These are phyloP conservation scores for Salinomyces thailandicus DNA, from an alignment of 2,329 filamentous ascomycete species.

Conservation along the genomic window DNA sequence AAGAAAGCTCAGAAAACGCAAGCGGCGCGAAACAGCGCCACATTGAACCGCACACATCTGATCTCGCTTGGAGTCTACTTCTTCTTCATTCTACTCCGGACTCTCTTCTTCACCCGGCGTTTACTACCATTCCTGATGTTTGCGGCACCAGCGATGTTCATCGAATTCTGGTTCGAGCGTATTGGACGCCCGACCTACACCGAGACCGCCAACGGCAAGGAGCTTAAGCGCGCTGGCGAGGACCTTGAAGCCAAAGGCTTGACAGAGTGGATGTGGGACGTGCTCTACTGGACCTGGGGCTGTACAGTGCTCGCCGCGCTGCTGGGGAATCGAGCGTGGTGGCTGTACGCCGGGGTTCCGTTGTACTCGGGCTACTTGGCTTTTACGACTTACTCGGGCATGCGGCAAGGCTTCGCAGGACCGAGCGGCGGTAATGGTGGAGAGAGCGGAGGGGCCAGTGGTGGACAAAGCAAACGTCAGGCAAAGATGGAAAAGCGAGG, in stretches of 20 bases:
- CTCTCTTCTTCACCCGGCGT: constrained; percentile 44
- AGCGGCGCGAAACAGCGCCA: constrained; percentile 66
- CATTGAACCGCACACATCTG: constrained; percentile 72
- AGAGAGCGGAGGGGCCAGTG: constrained; percentile 12
- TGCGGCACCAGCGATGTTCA: constrained; percentile 62
- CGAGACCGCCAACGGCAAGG: constrained; percentile 42
- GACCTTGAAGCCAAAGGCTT: constrained; percentile 78
- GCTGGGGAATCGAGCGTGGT: constrained; percentile 72
- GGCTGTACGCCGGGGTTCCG: constrained; percentile 45
- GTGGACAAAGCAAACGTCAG: constrained; percentile 37
- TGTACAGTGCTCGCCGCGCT: constrained; percentile 61
- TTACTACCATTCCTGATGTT: constrained; percentile 60
- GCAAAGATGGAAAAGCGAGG: constrained; percentile 44
- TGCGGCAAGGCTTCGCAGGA: constrained; percentile 32
- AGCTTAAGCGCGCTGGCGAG: constrained; percentile 69
- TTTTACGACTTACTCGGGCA: constrained; percentile 37
- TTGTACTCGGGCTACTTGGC: constrained; percentile 35
- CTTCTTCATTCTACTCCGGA: constrained; percentile 63
- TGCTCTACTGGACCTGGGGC: constrained; percentile 88
- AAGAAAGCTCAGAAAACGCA: constrained; percentile 48
- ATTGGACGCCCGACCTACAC: constrained; percentile 70
- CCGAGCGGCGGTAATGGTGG: constrained; percentile 29
- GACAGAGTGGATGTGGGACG: constrained; percentile 97
- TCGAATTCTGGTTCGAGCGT: constrained; percentile 77
- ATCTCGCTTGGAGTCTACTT: constrained; percentile 61